Conservation (phyloP, 371 early-diverging fungal genomes). For the Chytridium lagenaria region DNA sequence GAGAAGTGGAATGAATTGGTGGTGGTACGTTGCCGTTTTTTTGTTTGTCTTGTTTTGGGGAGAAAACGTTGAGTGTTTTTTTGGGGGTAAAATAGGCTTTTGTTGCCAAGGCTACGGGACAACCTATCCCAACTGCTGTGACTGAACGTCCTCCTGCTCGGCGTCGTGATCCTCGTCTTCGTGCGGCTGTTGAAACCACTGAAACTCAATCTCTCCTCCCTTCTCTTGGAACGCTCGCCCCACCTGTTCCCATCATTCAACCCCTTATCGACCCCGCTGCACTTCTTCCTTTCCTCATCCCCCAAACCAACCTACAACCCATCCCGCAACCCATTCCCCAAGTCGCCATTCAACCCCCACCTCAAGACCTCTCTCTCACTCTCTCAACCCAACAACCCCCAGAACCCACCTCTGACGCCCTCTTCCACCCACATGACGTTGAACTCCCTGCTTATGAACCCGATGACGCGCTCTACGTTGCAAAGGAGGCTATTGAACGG, state of each 20-base stretch:
- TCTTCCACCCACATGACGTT: conserved; percentile 21
- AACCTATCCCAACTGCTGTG: background rate
- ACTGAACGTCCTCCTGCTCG: background rate
- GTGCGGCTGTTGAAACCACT: background rate
- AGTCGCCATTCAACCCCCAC: no score
- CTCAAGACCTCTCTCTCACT: no score
- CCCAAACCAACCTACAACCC: no score
- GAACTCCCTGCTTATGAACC: conserved; percentile 4
- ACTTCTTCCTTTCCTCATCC: no score
- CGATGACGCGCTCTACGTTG: conserved; percentile 11
- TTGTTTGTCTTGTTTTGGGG: background rate
- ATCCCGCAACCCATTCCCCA: no score
- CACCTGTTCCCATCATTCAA: background rate
- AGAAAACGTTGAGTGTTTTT: no score
- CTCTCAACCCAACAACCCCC: conserved; percentile 5
- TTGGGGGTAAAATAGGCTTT: no score
- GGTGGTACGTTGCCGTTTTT: conserved; percentile 16
- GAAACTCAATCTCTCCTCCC: background rate
- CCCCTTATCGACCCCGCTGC: no score
- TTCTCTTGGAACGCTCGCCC: background rate
- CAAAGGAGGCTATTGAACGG: conserved; percentile 35
- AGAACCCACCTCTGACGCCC: conserved; percentile 20
- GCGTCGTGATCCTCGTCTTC: conserved; percentile 21
- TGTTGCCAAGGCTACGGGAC: background rate
- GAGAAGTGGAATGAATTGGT: conserved; percentile 33